Evolutionary conservation across 1,284 basidiomycete genomes (phyloP).

Genomic region (Trichosporon inkin): DNA sequence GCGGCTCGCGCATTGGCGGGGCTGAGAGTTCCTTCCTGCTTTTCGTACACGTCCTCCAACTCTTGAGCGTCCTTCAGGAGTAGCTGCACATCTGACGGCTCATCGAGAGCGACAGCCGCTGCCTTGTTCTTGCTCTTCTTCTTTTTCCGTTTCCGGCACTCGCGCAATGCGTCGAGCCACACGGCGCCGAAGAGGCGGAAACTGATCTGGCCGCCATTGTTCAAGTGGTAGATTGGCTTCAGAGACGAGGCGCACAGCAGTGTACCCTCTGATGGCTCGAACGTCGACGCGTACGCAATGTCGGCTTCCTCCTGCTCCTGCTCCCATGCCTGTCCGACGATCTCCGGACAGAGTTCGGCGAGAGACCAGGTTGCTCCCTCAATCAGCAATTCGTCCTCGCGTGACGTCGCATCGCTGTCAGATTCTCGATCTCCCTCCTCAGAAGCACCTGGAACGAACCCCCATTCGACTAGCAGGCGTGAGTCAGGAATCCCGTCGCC

Average conservation of each 20-base stretch:
- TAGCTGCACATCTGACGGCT: background rate
- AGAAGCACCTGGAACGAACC: slow-evolving; percentile 54
- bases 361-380: slow-evolving; percentile 34
- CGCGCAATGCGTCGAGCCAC: slow-evolving; percentile 12
- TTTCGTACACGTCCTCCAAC: slow-evolving; percentile 12
- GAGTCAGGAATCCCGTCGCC: slow-evolving; percentile 66
- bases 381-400: slow-evolving; percentile 17
- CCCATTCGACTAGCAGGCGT: slow-evolving; percentile 67
- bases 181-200: slow-evolving; percentile 24
- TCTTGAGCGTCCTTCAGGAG: slow-evolving; percentile 6
- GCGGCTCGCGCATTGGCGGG: slow-evolving; percentile 4
- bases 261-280: slow-evolving; percentile 3
- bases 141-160: background rate
- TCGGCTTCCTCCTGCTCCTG: slow-evolving; percentile 5
- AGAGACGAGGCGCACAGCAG: slow-evolving; percentile 13
- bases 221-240: slow-evolving; percentile 24
- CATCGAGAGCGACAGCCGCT: background rate
- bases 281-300: background rate
- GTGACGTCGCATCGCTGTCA: background rate
- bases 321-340: slow-evolving; percentile 14
- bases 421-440: slow-evolving; percentile 1
- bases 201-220: slow-evolving; percentile 26
- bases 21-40: slow-evolving; percentile 5
- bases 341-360: slow-evolving; percentile 24
- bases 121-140: background rate